Evolutionary conservation across 495 filamentous ascomycete genomes (phyloP), one percentile per base, ranked within the genome.

Genomic region (Chlorociboria aeruginascens): DNA sequence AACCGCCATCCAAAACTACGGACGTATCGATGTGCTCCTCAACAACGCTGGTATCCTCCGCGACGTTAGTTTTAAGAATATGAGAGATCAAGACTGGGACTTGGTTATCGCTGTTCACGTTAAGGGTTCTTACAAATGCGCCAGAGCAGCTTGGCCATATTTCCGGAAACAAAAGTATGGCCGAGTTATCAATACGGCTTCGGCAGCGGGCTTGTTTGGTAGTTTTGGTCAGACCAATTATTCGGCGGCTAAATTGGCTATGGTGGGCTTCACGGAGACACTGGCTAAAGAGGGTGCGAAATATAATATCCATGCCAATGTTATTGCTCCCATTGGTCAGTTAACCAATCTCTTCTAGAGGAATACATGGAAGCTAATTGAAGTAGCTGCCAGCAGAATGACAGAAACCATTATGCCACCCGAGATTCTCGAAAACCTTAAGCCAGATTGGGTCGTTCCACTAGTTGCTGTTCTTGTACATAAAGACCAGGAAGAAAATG

Each of bases 81-180:
- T 97, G 87, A 89, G 82, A 63, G 90, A 97, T 63, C 64, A 79
- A 62, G 93, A 98, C 65, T 98, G 93, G 92, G 93, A 98, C 61
- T 67, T 97, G 51, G 81, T 96, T 62, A 82, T 89, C 63, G 81
- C 77, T 62, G 92, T 98, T 39, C 92, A 98, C 68, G 85, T 96
- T 49, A 86, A 83, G 66, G 92, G 92, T 57, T 81, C 87, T 56
- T 98, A 95, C 73, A 97, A 96, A 83, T 95, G 89, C 64, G 81
- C 93, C 38, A 79, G 84, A 66, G 93, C 92, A 50, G 92, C 92
- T 17, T 98, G 93, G 93, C 92, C 92, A 45, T 76, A 97, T 66
- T 96, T 97, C 78, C 75, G 93, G 57, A 95, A 96, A 67, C 92
- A 98, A 69, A 98, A 95, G 77, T 97, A 86, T 63, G 92, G 92